A percentile compares a stretch with the other conserved stretches of the same genome.
Evolutionary conservation across 768 basidiomycete species (phyloP).

Genomic region (Mycena venus): DNA sequence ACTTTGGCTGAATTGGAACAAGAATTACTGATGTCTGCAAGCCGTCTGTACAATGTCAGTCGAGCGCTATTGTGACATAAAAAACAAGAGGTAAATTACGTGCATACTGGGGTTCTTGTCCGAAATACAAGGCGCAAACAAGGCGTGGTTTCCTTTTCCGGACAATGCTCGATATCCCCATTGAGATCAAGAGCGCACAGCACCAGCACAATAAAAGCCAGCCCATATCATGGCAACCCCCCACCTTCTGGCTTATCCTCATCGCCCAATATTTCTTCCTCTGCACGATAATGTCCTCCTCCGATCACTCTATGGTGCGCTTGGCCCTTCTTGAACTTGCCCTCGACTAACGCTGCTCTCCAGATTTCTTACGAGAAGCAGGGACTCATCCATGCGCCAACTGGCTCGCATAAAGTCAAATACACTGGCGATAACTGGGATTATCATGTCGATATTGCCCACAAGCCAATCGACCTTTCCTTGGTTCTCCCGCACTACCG

Average conservation of each 20-base stretch:
- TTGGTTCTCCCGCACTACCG: slow-evolving; percentile 85
- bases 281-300: slow-evolving; percentile 38
- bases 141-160: neutral
- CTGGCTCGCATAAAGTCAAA: slow-evolving; percentile 75
- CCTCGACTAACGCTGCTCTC: neutral
- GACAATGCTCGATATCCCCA: neutral
- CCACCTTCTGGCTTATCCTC: neutral
- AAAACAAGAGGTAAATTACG: neutral
- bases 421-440: slow-evolving; percentile 78
- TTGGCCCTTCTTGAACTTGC: neutral
- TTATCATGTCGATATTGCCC: slow-evolving; percentile 68
- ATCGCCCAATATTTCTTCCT: neutral
- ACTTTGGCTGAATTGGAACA: slow-evolving; percentile 15
- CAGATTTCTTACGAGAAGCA: slow-evolving; percentile 31
- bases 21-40: neutral
- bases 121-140: neutral
- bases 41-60: neutral
- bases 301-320: slow-evolving; percentile 54
- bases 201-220: neutral
- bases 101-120: neutral
- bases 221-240: neutral
- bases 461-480: slow-evolving; percentile 70
- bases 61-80: neutral
- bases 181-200: neutral
- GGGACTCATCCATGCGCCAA: slow-evolving; percentile 40